Base-by-base conservation (phyloP, 495 filamentous ascomycete genomes). In the Penicillium paradoxum region DNA sequence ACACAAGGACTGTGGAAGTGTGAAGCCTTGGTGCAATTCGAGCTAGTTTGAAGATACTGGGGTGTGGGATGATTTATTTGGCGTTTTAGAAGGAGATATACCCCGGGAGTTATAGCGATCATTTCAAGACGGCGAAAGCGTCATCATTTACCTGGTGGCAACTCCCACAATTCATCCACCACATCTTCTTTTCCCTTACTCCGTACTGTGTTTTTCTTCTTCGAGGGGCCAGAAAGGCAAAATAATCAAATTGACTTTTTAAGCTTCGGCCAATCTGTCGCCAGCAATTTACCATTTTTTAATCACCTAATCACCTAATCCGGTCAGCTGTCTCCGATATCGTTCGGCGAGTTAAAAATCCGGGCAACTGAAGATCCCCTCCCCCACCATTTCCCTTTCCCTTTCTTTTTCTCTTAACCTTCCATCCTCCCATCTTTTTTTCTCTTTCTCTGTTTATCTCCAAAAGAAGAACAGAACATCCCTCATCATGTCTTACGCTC, bases 401-500 rank as follows among this genome's bases (percentile, higher is more conserved):
- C 51, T 54, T 55, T 40, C 53, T 44, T 41, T 53, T 59, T 30
- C 44, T 51, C 30, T 49, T 43, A n/a, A 33, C 36, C 44, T 59
- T 51, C 39, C 45, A 3, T 46, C 47, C 21, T 45, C 34, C 42
- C 37, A 49, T 43, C 45, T 45, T 46, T 18, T 29, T 37, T 49
- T 45, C 25, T 45, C 36, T 39, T 21, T 56, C 17, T 53, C 33
- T 45, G 36, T 56, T 55, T 44, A 45, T 57, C 33, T 29, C 49
- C 53, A 44, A 56, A 65, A n/a, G n/a, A n/a, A n/a, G n/a, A 49
- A 48, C 37, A 54, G 44, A 54, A 22, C 42, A 52, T 57, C 52
- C 47, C n/a, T 65, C 63, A 76, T 65, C 64, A 81, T 80, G 75
- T 65, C 76, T 67, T 97, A 97, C 74, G 87, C 93, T 69, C 87